Conservation (phyloP, 495 filamentous ascomycete species). For the Xanthoparmelia taractica region DNA sequence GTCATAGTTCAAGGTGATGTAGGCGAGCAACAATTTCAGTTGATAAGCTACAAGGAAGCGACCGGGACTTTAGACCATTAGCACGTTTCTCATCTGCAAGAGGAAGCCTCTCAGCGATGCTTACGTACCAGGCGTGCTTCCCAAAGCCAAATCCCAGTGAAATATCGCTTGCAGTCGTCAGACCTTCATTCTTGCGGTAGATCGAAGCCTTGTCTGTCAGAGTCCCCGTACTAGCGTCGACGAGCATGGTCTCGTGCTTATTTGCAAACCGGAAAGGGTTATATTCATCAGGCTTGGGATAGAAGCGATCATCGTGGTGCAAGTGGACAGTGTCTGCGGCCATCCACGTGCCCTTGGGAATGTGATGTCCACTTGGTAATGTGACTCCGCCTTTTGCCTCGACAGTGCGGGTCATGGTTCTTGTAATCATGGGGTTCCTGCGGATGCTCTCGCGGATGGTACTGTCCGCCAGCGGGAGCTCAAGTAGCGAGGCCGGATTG, state of each 20-base stretch:
- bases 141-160: conserved; percentile 24
- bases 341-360: conserved; percentile 24
- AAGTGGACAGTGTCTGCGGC: conserved; percentile 17
- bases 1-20: conserved; percentile 24
- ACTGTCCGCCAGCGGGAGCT: conserved; percentile 6
- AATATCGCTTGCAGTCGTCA: conserved; percentile 17
- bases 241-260: neutral
- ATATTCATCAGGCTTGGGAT: conserved; percentile 20
- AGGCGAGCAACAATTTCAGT: conserved; percentile 25
- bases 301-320: conserved; percentile 26
- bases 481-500: neutral
- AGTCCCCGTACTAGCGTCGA: neutral
- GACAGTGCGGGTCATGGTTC: conserved; percentile 10
- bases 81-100: neutral
- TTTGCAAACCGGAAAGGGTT: conserved; percentile 21
- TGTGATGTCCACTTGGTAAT: conserved; percentile 23
- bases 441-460: conserved; percentile 18
- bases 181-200: neutral
- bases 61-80: conserved; percentile 17
- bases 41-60: conserved; percentile 23
- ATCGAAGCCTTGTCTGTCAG: neutral
- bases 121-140: conserved; percentile 20
- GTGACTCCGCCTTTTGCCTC: conserved; percentile 16
- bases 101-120: neutral
- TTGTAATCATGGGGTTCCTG: neutral